Base-by-base conservation (phyloP, 2,329 filamentous ascomycete genomes). In the Clonostachys sp. region DNA sequence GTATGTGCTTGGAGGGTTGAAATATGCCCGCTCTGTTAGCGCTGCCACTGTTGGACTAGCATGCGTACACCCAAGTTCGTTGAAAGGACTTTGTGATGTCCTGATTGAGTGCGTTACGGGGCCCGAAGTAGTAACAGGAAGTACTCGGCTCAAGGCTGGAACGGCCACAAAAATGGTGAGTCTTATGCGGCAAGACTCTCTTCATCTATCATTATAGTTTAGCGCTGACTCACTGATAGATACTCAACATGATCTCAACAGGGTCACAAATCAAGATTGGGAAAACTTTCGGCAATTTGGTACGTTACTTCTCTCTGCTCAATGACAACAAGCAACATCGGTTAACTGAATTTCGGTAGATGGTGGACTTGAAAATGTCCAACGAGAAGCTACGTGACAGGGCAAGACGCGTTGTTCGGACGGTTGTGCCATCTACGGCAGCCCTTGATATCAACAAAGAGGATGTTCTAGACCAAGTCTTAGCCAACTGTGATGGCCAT, bases 141-240 rank as follows among this genome's bases (percentile, higher is more conserved):
- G 70, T 51, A 74, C 71, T 2, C 57, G 71, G 33, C 58, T 73
- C 48, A 73, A 73, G 51, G 69, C 70, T 2, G 71, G 71, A 14
- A 73, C 67, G 0, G 69, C 66, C 2, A 72, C 71, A 0, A 74
- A 74, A 51, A 50, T 72, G 48, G 66, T 70, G 4, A 30, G 24
- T 30, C 24, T 30, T 2, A 30, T 30, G 9, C 36, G 10, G 3
- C 36, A 39, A n/a, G 3, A 2, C 36, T 8, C 36, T n/a, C 9
- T 8, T 3, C 36, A 39, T 18, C 36, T 5, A n/a, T 14, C 2
- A 7, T 3, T n/a, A 3, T 39, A 14, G 3, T 39, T n/a, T 14
- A n/a, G 4, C 17, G 17, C 17, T 39, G 10, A 39, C 10, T n/a
- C 14, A 2, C 5, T 14, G 6, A 7, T 18, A 39, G 36, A 39